These are phyloP conservation scores for Colletotrichum trifolii DNA, from an alignment of 2,329 filamentous ascomycete genomes.

Conservation along the genomic window DNA sequence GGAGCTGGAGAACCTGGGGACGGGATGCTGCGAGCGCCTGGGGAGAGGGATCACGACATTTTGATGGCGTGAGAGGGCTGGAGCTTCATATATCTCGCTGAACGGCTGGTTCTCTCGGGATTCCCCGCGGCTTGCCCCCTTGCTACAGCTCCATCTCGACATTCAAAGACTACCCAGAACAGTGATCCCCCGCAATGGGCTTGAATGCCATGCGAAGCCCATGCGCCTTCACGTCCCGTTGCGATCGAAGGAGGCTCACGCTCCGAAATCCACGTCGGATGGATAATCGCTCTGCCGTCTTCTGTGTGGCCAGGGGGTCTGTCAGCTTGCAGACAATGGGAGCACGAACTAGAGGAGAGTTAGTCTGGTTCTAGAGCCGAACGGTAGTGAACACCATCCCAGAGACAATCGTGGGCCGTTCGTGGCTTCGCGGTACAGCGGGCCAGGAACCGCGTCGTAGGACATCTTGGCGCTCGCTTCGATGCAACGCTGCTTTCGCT, in stretches of 20 bases:
- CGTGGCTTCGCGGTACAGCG: slow-evolving; percentile 21
- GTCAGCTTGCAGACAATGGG: background rate
- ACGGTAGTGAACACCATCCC: background rate
- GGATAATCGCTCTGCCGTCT: background rate
- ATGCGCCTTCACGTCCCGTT: slow-evolving; percentile 1
- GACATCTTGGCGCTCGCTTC: slow-evolving; percentile 16
- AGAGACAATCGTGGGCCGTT: slow-evolving; percentile 2
- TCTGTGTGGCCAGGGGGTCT: background rate
- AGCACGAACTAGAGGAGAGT: background rate
- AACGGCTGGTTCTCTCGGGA: background rate
- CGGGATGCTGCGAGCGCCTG: background rate
- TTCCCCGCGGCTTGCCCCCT: background rate
- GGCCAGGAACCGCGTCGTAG: slow-evolving; percentile 33
- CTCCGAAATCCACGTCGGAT: slow-evolving; percentile 20
- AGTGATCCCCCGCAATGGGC: background rate
- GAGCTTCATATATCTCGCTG: slow-evolving; percentile 19
- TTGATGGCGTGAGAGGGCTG: background rate
- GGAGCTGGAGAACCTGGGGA: background rate
- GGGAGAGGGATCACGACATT: background rate
- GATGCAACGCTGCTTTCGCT: slow-evolving; percentile 14
- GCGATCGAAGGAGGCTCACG: slow-evolving; percentile 12
- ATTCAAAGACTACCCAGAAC: background rate
- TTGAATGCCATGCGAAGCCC: background rate
- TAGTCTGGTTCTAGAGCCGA: background rate
- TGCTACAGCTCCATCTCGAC: background rate